Evolutionary conservation across 2,329 filamentous ascomycete species (phyloP), one percentile per base, ranked within the genome.

Genomic region (Ophiostoma angusticollis): DNA sequence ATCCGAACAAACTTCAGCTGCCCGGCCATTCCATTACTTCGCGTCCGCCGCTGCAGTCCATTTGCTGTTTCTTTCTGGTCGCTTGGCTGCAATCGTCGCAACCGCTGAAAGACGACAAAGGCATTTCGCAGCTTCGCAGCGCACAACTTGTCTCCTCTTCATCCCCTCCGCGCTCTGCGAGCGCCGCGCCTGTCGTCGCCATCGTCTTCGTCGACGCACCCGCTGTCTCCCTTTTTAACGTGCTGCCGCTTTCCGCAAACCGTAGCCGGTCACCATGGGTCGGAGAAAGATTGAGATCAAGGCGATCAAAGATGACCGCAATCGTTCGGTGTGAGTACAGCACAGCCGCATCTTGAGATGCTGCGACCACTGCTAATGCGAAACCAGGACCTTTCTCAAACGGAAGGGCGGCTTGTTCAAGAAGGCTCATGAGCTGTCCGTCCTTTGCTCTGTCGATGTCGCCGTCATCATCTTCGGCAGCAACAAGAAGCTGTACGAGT

Each of bases 251-350:
- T n/a, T 31, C 31, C 31, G 37, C 27, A 35, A 21, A n/a, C n/a
- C 23, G 22, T 22, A 14, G 27, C 21, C 35, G 13, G 27, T 16
- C 60, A 64, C 58, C 39, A 98, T 98, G 91, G 91, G 91, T 61
- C 80, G 91, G 62, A 79, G 91, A 73, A 98, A 98, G 77, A 98
- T 98, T 59, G 91, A 96, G 69, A 96, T 98, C 71, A 95, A 95
- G 67, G 85, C 89, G 52, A 96, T 96, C 72, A 95, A 94, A 65
- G 87, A 95, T 77, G 87, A 95, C 63, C 78, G 87, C 55, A 95
- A 95, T 59, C 85, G 87, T 59, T 94, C 87, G 54, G 87, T 95
- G 87, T 95, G 85, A 63, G 84, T 17, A 18, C 17, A 34, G n/a
- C n/a, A n/a, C n/a, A n/a, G n/a, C n/a, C n/a, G n/a, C n/a, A n/a